Conservation (phyloP, 202 grass and related monocot species). For the Panicum virgatum region DNA sequence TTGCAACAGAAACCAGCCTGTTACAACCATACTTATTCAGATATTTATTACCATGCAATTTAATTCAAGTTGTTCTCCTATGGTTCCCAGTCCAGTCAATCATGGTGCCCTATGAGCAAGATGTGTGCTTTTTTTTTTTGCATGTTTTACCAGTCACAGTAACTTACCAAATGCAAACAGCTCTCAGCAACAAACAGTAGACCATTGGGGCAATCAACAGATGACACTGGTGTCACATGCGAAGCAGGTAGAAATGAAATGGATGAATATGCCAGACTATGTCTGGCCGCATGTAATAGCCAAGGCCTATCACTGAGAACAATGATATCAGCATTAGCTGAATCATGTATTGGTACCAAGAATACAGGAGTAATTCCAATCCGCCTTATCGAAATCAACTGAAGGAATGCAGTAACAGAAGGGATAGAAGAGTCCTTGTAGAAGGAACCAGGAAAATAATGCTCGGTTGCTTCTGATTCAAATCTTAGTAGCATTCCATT, state of each 20-base stretch:
- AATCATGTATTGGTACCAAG: constrained; percentile 76
- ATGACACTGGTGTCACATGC: constrained; percentile 90
- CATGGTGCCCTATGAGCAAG: neutral
- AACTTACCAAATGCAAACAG: constrained; percentile 90
- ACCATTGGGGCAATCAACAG: constrained; percentile 81
- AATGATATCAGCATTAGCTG: constrained; percentile 78
- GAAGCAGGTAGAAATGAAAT: constrained; percentile 92
- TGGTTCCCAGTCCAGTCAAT: neutral
- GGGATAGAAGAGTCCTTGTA: constrained; percentile 41
- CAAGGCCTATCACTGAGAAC: constrained; percentile 94
- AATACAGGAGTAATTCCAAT: constrained; percentile 94
- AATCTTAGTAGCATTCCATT: constrained; percentile 97
- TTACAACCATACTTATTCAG: neutral
- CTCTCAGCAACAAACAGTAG: constrained; percentile 95
- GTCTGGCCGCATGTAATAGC: constrained; percentile 81
- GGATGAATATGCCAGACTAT: constrained; percentile 94
- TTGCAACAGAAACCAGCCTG: neutral
- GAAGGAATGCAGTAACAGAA: constrained; percentile 51
- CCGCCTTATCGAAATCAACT: constrained; percentile 83
- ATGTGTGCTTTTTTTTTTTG: neutral
- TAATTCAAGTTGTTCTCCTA: neutral
- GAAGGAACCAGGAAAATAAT: constrained; percentile 48
- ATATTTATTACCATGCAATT: constrained; percentile 14
- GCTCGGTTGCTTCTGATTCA: constrained; percentile 56
- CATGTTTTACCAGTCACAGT: constrained; percentile 19